Evolutionary conservation across 1,139 yeast genomes (phyloP).

Genomic region (Suhomyces taliae): DNA sequence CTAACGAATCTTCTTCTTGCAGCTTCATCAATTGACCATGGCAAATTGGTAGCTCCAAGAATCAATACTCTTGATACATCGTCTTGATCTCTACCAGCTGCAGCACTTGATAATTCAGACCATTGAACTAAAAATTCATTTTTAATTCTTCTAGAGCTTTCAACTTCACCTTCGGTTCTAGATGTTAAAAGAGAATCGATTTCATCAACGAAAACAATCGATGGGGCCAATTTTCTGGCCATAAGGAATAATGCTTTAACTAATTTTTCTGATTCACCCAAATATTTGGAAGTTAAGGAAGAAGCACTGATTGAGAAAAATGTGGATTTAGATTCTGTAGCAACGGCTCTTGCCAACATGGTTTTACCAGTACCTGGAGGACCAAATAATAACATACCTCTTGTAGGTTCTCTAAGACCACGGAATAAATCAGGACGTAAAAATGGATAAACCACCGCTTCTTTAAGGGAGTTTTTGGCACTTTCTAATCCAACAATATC

Average conservation of each 20-base stretch:
- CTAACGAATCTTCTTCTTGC: constrained; percentile 94
- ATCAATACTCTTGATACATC: constrained; percentile 71
- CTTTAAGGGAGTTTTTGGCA: constrained; percentile 88
- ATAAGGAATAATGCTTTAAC: constrained; percentile 85
- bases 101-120: constrained; percentile 92
- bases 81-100: constrained; percentile 39
- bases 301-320: constrained; percentile 93
- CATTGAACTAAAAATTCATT: constrained; percentile 95
- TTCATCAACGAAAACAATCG: constrained; percentile 94
- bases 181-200: constrained; percentile 88
- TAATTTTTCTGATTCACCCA: constrained; percentile 93
- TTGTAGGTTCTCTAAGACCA: constrained; percentile 91
- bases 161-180: constrained; percentile 87
- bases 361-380: constrained; percentile 99
- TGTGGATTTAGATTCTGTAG: constrained; percentile 93
- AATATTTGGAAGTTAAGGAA: constrained; percentile 83
- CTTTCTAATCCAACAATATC: constrained; percentile 93
- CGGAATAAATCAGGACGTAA: constrained; percentile 88
- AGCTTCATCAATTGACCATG: constrained; percentile 98
- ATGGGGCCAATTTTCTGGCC: constrained; percentile 86
- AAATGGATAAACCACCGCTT: constrained; percentile 96
- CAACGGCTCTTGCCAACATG: constrained; percentile 96
- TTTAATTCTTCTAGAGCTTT: constrained; percentile 86
- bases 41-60: constrained; percentile 92
- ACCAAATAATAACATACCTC: constrained; percentile 94